Conservation (phyloP, 768 basidiomycete genomes). For the Amanita exitialis region DNA sequence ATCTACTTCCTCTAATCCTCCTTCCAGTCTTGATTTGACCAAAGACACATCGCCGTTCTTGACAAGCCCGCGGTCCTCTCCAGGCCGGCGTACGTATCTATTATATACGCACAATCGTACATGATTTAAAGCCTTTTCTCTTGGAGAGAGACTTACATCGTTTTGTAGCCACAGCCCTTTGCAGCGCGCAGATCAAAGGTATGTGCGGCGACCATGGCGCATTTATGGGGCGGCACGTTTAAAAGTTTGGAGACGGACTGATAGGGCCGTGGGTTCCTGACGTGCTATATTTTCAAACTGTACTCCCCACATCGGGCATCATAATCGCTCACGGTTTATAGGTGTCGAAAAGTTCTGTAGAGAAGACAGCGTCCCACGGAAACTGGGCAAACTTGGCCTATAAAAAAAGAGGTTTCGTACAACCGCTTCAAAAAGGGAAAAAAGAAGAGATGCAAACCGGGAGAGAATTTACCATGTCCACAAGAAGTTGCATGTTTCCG, state of each 20-base stretch:
- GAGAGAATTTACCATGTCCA: constrained; percentile 47
- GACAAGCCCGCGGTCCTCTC: constrained; percentile 26
- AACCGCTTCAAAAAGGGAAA: not conserved
- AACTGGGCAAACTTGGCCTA: constrained; percentile 53
- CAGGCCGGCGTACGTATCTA: constrained; percentile 38
- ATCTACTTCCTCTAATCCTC: constrained; percentile 42
- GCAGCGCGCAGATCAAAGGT: constrained; percentile 47
- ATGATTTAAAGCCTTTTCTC: too few relatives aligned
- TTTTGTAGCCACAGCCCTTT: constrained; percentile 39
- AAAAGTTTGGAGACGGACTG: constrained; percentile 39
- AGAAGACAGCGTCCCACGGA: constrained; percentile 58
- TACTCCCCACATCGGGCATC: not conserved
- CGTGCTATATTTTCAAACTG: not conserved
- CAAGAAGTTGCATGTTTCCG: constrained; percentile 48
- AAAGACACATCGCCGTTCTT: not conserved
- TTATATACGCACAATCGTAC: too few relatives aligned
- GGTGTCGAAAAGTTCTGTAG: constrained; percentile 45
- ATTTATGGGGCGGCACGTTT: constrained; percentile 32
- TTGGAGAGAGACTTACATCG: constrained; percentile 19
- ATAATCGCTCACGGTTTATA: constrained; percentile 50
- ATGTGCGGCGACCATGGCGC: constrained; percentile 62
- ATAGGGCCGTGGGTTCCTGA: constrained; percentile 44
- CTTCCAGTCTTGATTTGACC: constrained; percentile 23
- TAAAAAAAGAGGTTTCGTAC: not conserved
- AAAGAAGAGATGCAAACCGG: too few relatives aligned